Conservation (phyloP, 2,329 filamentous ascomycete species). For the Penicillium sp. region DNA sequence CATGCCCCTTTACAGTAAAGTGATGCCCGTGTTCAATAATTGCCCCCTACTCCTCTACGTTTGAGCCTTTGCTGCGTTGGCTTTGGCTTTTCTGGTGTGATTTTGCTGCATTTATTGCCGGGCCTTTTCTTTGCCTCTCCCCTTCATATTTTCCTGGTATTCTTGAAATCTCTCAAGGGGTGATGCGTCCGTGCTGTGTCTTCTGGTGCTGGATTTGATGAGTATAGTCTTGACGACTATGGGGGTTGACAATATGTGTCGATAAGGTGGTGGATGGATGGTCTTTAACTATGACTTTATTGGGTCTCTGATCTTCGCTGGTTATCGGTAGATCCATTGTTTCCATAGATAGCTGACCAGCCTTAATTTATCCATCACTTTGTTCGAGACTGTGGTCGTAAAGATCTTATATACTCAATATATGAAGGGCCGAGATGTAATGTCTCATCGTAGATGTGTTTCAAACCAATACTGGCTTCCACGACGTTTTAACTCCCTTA, state of each 20-base stretch:
- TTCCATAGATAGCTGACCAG: constrained; percentile 5
- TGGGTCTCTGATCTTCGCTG: not conserved
- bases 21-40: constrained; percentile 11
- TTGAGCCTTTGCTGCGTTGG: constrained; percentile 13
- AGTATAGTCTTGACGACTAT: not conserved
- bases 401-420: not conserved
- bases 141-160: constrained; percentile 2
- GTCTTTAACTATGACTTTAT: constrained; percentile 5
- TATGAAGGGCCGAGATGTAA: not conserved
- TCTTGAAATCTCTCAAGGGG: constrained; percentile 14
- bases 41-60: constrained; percentile 8
- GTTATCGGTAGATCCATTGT: not conserved
- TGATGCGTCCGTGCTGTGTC: constrained; percentile 1
- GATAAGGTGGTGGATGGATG: constrained; percentile 1
- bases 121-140: not conserved
- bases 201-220: not conserved
- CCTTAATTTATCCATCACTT: constrained; percentile 13
- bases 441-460: no score
- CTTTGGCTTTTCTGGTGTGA: constrained; percentile 10
- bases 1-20: constrained; percentile 12
- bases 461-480: no score
- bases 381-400: constrained; percentile 2
- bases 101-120: constrained; percentile 8
- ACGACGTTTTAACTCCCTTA: no score
- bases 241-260: constrained; percentile 3